phyloP scores from a whole-genome alignment of 176 grass and related monocot species.

The Rhynchospora tenuis region DNA sequence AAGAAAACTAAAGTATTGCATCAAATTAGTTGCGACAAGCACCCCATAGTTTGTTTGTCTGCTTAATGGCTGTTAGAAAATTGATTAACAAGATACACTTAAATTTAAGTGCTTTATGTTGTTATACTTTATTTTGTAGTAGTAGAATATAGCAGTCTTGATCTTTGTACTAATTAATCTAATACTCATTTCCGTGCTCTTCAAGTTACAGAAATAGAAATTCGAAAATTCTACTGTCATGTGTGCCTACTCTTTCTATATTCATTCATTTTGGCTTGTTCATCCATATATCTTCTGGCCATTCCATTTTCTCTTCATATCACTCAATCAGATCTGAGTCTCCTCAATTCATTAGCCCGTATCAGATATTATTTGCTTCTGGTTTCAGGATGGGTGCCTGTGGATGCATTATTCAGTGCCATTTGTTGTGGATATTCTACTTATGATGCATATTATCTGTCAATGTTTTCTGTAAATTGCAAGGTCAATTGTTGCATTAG shows the following conservation, averaged over 20 bases:
- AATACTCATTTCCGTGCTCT: background rate
- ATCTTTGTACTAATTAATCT: background rate
- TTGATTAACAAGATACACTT: background rate
- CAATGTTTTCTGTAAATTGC: background rate
- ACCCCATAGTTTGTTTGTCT: background rate
- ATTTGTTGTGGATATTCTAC: background rate
- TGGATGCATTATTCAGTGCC: background rate
- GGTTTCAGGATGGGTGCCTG: background rate
- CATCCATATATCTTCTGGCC: background rate
- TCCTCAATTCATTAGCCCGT: background rate
- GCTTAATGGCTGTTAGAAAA: background rate
- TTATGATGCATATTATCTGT: background rate
- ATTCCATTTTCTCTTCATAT: background rate
- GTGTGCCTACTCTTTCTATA: background rate
- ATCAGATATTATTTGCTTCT: background rate
- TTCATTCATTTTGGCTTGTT: background rate
- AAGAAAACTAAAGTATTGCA: background rate
- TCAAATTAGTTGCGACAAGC: background rate
- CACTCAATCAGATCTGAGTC: background rate
- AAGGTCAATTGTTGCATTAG: background rate
- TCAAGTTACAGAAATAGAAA: conserved; percentile 2
- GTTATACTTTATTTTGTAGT: background rate
- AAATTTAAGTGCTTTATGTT: background rate
- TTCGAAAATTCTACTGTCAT: background rate
- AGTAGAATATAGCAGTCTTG: background rate